Evolutionary conservation across 352 stramenopile genomes (phyloP).

Genomic region (Pythium rishiriense): DNA sequence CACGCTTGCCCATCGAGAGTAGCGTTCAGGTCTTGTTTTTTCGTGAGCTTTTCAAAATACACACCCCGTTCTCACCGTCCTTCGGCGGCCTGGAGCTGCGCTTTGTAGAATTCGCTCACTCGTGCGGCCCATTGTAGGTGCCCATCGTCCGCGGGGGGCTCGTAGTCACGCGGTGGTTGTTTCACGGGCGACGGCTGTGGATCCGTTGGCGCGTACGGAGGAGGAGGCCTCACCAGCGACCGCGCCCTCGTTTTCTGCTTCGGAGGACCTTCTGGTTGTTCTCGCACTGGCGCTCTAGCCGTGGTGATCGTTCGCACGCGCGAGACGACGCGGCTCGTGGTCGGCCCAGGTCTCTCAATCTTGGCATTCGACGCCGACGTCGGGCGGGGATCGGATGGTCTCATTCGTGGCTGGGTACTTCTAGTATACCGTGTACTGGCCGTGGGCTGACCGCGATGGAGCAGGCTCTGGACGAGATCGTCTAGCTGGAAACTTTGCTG

Average conservation of each 20-base stretch:
- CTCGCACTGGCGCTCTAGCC: neutral
- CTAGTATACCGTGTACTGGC: neutral
- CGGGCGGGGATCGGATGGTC: neutral
- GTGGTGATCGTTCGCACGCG: conserved; percentile 13
- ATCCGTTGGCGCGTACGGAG: conserved; percentile 7
- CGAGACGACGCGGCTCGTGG: conserved; percentile 9
- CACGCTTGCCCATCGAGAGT: neutral
- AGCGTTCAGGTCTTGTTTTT: neutral
- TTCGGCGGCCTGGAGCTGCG: conserved; percentile 4
- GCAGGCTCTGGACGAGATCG: conserved; percentile 54
- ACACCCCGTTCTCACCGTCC: neutral
- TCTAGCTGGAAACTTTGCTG: conserved; percentile 58
- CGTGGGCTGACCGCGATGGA: conserved; percentile 14
- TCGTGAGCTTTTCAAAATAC: too few relatives aligned
- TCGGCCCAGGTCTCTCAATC: neutral
- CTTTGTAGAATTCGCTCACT: conserved; percentile 57
- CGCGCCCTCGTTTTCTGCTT: neutral
- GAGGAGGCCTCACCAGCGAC: neutral
- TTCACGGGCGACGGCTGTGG: conserved; percentile 1
- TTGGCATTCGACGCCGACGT: neutral
- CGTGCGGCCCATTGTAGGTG: conserved; percentile 61
- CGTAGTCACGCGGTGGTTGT: conserved; percentile 16
- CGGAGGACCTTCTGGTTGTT: neutral
- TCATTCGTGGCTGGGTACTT: neutral
- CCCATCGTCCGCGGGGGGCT: conserved; percentile 29